Conservation (phyloP, 495 filamentous ascomycete species). For the Penicillium angulare region DNA sequence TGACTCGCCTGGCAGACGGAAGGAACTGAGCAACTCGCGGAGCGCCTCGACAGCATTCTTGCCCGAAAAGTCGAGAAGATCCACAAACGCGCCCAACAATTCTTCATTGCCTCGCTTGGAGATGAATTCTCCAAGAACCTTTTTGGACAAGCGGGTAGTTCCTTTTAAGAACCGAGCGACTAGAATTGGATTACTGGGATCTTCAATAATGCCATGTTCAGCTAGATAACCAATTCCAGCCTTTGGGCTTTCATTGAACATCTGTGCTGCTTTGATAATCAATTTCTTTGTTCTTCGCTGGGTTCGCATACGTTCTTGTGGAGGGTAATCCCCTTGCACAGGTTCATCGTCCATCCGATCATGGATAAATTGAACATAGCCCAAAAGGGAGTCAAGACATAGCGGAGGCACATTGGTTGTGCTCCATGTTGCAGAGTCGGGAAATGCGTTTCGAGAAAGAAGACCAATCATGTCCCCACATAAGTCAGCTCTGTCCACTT, state of each 20-base stretch:
- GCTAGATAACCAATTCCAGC: slow-evolving; percentile 83
- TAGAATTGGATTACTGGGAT: slow-evolving; percentile 65
- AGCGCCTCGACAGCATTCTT: slow-evolving; percentile 89
- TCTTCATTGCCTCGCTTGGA: slow-evolving; percentile 83
- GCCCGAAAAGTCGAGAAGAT: slow-evolving; percentile 79
- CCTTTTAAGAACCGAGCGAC: slow-evolving; percentile 82
- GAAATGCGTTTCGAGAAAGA: slow-evolving; percentile 89
- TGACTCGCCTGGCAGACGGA: slow-evolving; percentile 91
- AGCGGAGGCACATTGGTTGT: slow-evolving; percentile 96
- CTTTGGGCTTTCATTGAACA: slow-evolving; percentile 95
- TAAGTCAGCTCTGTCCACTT: slow-evolving; percentile 85
- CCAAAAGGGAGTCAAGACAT: slow-evolving; percentile 86
- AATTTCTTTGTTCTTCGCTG: slow-evolving; percentile 78
- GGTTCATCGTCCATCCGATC: slow-evolving; percentile 77
- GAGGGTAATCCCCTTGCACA: slow-evolving; percentile 63
- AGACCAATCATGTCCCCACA: slow-evolving; percentile 95
- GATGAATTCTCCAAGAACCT: slow-evolving; percentile 83
- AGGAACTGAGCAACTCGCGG: slow-evolving; percentile 81
- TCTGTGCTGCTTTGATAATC: slow-evolving; percentile 82
- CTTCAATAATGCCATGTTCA: slow-evolving; percentile 77
- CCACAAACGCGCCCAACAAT: slow-evolving; percentile 79
- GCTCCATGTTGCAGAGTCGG: slow-evolving; percentile 98
- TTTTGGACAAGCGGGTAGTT: slow-evolving; percentile 86
- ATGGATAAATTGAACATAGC: slow-evolving; percentile 86
- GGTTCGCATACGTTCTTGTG: slow-evolving; percentile 59